Base-by-base conservation (phyloP, 2,329 filamentous ascomycete species). In the Phaeosphaeriaceae sp. region DNA sequence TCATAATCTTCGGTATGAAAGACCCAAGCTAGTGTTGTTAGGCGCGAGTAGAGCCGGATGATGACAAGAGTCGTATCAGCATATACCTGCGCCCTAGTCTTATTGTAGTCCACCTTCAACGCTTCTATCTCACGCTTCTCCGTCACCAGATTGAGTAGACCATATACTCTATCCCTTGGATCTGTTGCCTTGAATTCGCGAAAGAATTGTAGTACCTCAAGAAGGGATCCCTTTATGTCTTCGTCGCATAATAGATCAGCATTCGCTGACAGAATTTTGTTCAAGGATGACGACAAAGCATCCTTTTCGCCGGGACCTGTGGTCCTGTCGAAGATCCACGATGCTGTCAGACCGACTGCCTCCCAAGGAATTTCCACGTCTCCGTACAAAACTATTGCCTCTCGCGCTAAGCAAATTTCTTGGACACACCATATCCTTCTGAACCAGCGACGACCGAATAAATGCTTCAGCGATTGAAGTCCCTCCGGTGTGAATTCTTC, bases 341-440 rank as follows among this genome's bases (percentile, higher is more conserved):
- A 31, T 45, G 50, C 54, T 17, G 42, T 44, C 44, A 42, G 10
- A 46, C 44, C 51, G 5, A 57, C 19, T 46, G 50, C 45, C 5
- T n/a, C 19, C 50, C 51, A 57, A n/a, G 27, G 33, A 11, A 54
- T 24, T 5, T 54, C 51, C 6, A 25, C n/a, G 11, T 50, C 50
- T 17, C 58, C 58, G 47, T 54, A 60, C 24, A 52, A 25, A 10
- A 60, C 19, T 17, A 27, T 9, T 6, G 58, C 49, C n/a, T 51
- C 19, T 10, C 11, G 33, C 4, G 58, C 54, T 15, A 57, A 24
- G 9, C 20, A 22, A 13, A 60, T 54, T 33, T 62, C 59, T 33
- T 62, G 59, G 48, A 62, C 42, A 22, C 52, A 53, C 59, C 59
- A 62, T 3, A 62, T 20, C 31, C 59, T 40, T 13, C 45, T 44